A percentile compares a stretch with the other conserved stretches of the same genome.
These are phyloP conservation scores for Ogataea neopini DNA, from an alignment of 805 yeast genomes.

Conservation along the genomic window DNA sequence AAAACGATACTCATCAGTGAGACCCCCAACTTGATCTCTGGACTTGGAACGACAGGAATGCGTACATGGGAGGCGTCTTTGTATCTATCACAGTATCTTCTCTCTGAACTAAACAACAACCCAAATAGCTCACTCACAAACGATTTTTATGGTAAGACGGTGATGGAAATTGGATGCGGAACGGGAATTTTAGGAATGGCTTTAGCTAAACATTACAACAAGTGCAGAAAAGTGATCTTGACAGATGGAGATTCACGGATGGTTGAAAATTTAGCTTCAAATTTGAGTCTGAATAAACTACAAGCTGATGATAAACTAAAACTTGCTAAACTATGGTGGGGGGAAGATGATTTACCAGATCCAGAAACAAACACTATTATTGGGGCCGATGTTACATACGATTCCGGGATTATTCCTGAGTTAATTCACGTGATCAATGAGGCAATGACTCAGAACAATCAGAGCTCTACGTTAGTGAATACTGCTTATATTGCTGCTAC, in stretches of 20 bases:
- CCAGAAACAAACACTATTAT: slow-evolving; percentile 50
- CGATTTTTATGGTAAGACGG: slow-evolving; percentile 29
- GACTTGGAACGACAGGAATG: slow-evolving; percentile 82
- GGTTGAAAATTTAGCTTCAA: slow-evolving; percentile 46
- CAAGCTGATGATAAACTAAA: slow-evolving; percentile 15
- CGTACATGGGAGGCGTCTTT: slow-evolving; percentile 95
- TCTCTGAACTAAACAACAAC: slow-evolving; percentile 12
- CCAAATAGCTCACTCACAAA: not conserved
- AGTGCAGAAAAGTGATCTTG: slow-evolving; percentile 36
- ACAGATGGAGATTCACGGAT: slow-evolving; percentile 71
- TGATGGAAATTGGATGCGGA: slow-evolving; percentile 85
- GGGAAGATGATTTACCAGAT: slow-evolving; percentile 43
- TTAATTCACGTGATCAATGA: slow-evolving; percentile 52
- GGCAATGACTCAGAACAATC: slow-evolving; percentile 29
- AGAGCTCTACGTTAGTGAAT: slow-evolving; percentile 20
- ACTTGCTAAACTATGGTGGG: slow-evolving; percentile 61
- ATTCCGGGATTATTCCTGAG: slow-evolving; percentile 55
- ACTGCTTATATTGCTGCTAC: slow-evolving; percentile 65
- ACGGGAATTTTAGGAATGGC: slow-evolving; percentile 77
- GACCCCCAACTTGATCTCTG: slow-evolving; percentile 64
- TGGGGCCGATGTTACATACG: slow-evolving; percentile 92
- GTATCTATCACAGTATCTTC: slow-evolving; percentile 56
- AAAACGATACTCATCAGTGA: slow-evolving; percentile 46
- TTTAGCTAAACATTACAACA: slow-evolving; percentile 32
- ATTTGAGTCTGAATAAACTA: slow-evolving; percentile 46